Conservation (phyloP, 441 rosid species). For the Dalechampia spathulata region DNA sequence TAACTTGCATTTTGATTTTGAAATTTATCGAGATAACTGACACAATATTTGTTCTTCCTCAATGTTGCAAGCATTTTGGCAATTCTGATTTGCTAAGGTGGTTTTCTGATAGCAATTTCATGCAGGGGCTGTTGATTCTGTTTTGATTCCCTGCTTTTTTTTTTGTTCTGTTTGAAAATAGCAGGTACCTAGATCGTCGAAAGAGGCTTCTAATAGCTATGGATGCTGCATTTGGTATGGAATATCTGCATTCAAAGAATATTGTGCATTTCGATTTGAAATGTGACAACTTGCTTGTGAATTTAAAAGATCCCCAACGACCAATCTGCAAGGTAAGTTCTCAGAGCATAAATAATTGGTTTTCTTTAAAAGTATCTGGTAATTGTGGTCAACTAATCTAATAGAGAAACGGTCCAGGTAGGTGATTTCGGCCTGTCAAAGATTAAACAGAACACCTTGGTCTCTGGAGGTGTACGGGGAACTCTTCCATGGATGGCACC, state of each 20-base stretch:
- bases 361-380: neutral
- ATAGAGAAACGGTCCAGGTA: conserved; percentile 41
- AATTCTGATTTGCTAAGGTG: neutral
- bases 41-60: too few species aligned
- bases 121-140: neutral
- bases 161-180: conserved; percentile 13
- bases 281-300: conserved; percentile 93
- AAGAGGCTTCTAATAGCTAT: conserved; percentile 88
- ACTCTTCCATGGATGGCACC: conserved; percentile 99
- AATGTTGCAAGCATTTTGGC: neutral
- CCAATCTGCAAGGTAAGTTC: conserved; percentile 92
- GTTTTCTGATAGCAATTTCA: neutral
- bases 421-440: conserved; percentile 98
- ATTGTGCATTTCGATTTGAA: conserved; percentile 96
- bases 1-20: neutral
- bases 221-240: conserved; percentile 99
- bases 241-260: conserved; percentile 89
- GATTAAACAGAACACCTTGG: conserved; percentile 92
- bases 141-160: neutral
- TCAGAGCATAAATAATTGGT: neutral
- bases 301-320: conserved; percentile 84
- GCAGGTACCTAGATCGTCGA: conserved; percentile 85
- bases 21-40: neutral
- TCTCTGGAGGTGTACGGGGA: conserved; percentile 97
- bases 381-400: neutral